These are phyloP conservation scores for Aspergillus chevalieri DNA, from an alignment of 2,329 filamentous ascomycete species.

Conservation along the genomic window DNA sequence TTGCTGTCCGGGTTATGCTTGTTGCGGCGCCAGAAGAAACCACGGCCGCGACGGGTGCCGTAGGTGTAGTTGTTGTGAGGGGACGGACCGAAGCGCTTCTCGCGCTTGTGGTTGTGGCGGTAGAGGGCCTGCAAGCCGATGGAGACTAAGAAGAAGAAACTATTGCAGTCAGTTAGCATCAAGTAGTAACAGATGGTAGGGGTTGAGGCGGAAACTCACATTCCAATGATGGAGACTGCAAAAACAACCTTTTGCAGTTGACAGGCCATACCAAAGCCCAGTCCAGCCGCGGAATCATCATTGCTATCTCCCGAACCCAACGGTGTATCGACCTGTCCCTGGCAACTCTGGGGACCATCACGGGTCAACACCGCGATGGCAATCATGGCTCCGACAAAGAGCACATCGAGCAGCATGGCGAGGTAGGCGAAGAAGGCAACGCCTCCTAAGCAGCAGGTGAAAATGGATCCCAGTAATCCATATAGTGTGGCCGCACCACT, in stretches of 20 bases:
- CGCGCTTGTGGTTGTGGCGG: slow-evolving; percentile 64
- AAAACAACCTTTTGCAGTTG: slow-evolving; percentile 69
- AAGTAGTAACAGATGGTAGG: background rate
- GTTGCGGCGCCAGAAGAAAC: slow-evolving; percentile 32
- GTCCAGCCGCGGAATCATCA: slow-evolving; percentile 44
- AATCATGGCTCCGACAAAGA: slow-evolving; percentile 70
- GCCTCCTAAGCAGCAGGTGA: slow-evolving; percentile 76
- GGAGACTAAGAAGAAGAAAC: slow-evolving; percentile 69
- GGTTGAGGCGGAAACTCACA: slow-evolving; percentile 46
- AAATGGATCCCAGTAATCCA: slow-evolving; percentile 61
- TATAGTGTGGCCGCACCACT: slow-evolving; percentile 70
- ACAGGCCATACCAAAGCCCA: slow-evolving; percentile 58
- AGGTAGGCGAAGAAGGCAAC: slow-evolving; percentile 65
- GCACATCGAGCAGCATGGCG: slow-evolving; percentile 68
- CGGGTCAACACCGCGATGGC: slow-evolving; percentile 73
- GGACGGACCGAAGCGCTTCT: slow-evolving; percentile 64
- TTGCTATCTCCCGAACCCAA: slow-evolving; percentile 59
- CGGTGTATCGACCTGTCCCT: slow-evolving; percentile 57
- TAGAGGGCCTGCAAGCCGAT: slow-evolving; percentile 63
- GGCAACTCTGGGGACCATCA: slow-evolving; percentile 62
- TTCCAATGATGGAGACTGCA: slow-evolving; percentile 69
- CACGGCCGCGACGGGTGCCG: slow-evolving; percentile 40
- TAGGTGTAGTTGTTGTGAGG: slow-evolving; percentile 64
- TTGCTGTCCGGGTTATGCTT: slow-evolving; percentile 38
- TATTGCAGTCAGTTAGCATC: slow-evolving; percentile 25